phyloP scores from a whole-genome alignment of 345 rosid genomes.

The Eucalyptus dawsonii region DNA sequence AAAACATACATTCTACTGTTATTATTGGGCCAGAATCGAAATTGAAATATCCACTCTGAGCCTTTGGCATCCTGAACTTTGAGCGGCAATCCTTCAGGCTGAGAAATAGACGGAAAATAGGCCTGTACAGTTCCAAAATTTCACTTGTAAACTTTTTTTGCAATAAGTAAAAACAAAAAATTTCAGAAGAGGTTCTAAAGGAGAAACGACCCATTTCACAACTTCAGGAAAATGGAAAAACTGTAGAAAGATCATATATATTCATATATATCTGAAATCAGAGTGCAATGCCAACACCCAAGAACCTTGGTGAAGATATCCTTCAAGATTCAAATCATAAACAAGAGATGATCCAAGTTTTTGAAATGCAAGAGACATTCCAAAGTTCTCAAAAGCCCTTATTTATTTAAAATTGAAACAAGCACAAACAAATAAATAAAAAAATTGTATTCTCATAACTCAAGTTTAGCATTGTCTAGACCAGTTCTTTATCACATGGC shows the following conservation, averaged over 20 bases:
- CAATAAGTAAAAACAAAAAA: not conserved
- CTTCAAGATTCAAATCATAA: not conserved
- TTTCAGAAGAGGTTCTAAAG: not conserved
- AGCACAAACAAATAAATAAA: not conserved
- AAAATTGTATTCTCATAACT: not conserved
- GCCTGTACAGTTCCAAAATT: constrained; percentile 30
- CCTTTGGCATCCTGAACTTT: constrained; percentile 90
- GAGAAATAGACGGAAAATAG: constrained; percentile 72
- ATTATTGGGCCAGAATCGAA: constrained; percentile 92
- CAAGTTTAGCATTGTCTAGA: not conserved
- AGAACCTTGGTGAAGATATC: not conserved
- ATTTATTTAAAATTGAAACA: not conserved
- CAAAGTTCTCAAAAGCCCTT: not conserved
- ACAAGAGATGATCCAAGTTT: not conserved
- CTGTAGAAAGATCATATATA: not conserved
- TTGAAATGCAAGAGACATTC: not conserved
- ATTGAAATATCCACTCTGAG: constrained; percentile 90
- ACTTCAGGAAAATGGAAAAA: not conserved
- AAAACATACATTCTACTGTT: constrained; percentile 92
- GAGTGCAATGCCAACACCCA: not conserved
- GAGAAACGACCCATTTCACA: not conserved
- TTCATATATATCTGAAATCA: not conserved
- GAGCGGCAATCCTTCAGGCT: constrained; percentile 89
- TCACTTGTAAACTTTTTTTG: not conserved
- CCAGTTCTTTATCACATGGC: not conserved